Evolutionary conservation across 2,329 filamentous ascomycete genomes (phyloP).

Genomic region (Ophioceras dolichostomum): DNA sequence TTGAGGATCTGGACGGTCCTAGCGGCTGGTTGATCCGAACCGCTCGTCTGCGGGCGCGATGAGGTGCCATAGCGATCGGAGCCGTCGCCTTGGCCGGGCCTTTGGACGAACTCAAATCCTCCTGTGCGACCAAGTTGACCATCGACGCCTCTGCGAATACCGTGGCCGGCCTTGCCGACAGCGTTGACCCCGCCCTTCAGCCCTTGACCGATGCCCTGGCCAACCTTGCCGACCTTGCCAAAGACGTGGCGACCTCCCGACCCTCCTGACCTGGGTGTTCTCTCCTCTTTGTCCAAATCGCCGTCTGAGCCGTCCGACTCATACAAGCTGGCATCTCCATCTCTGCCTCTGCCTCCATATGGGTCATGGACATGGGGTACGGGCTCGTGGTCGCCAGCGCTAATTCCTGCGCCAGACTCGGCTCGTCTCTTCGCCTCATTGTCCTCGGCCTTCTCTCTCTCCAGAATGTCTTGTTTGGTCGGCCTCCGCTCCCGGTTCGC

Average conservation of each 20-base stretch:
- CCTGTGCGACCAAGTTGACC: constrained; percentile 41
- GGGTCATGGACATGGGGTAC: constrained; percentile 33
- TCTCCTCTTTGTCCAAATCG: background rate
- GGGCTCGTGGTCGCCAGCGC: constrained; percentile 38
- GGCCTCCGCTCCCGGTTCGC: constrained; percentile 32
- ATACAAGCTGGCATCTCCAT: no score
- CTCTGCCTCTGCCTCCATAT: constrained; percentile 15
- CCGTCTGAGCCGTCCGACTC: background rate
- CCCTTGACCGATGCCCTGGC: no score
- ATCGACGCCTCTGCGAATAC: constrained; percentile 35
- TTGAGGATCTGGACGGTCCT: constrained; percentile 16
- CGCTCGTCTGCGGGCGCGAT: constrained; percentile 10
- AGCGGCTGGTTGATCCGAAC: constrained; percentile 14
- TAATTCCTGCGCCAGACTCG: constrained; percentile 32
- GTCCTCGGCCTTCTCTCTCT: constrained; percentile 35
- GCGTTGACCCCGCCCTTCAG: constrained; percentile 30
- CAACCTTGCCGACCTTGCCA: constrained; percentile 32
- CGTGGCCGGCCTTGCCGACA: constrained; percentile 29
- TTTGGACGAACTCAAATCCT: constrained; percentile 31
- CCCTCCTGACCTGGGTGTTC: background rate
- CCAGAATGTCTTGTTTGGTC: constrained; percentile 36
- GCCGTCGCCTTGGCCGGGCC: no score
- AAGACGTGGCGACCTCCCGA: constrained; percentile 10
- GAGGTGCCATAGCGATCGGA: constrained; percentile 11
- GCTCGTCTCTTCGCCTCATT: constrained; percentile 37